phyloP scores from a whole-genome alignment of 2,329 filamentous ascomycete species.

The Claviceps fusiformis region DNA sequence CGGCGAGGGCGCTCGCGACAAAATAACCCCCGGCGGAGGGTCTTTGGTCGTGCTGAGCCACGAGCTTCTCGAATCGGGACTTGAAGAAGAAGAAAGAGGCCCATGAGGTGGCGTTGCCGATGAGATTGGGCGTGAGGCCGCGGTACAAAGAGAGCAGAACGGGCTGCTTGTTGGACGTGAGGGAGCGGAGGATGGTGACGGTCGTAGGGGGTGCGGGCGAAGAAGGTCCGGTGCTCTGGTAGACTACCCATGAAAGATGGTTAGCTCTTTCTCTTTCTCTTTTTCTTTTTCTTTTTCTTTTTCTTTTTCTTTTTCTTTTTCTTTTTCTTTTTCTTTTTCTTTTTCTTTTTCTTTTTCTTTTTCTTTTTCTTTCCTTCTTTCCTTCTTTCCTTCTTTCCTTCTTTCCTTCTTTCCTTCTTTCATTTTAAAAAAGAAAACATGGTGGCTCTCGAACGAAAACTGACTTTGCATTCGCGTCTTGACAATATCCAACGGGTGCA shows the following conservation, averaged over 20 bases:
- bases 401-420: too few species aligned
- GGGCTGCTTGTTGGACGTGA: slow-evolving; percentile 38
- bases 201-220: slow-evolving; percentile 28
- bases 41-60: slow-evolving; percentile 18
- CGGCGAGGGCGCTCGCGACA: slow-evolving; percentile 55
- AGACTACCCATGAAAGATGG: slow-evolving; percentile 24
- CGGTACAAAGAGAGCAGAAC: slow-evolving; percentile 62
- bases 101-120: slow-evolving; percentile 87
- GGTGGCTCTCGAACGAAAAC: too few species aligned
- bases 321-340: too few species aligned
- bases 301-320: neutral
- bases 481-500: slow-evolving; percentile 88
- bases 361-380: neutral
- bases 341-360: too few species aligned
- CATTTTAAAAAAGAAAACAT: neutral
- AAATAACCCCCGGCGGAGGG: slow-evolving; percentile 60
- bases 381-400: neutral
- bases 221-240: slow-evolving; percentile 28
- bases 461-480: slow-evolving; percentile 93
- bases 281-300: neutral
- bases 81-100: slow-evolving; percentile 81
- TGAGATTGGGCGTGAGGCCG: slow-evolving; percentile 75
- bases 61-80: slow-evolving; percentile 34
- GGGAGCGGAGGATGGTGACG: slow-evolving; percentile 36
- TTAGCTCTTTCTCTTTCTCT: neutral